phyloP scores from a whole-genome alignment of 495 filamentous ascomycete genomes.

The Margaritispora aquatica region DNA sequence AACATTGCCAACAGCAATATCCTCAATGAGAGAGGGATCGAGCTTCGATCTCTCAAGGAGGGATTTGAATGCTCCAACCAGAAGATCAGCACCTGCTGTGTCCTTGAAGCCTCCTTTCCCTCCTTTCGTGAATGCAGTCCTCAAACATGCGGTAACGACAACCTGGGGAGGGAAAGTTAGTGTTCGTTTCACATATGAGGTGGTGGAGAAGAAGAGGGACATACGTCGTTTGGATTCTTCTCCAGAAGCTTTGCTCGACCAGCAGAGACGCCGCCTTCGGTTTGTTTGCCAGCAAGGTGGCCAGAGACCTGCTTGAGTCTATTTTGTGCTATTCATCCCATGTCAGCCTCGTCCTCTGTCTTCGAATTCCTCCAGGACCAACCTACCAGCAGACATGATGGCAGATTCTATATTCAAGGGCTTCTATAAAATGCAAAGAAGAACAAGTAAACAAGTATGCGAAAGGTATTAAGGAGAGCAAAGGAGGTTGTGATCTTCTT shows the following conservation, averaged over 20 bases:
- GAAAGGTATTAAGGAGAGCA: not conserved
- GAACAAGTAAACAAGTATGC: not conserved
- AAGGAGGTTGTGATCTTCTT: too few relatives aligned
- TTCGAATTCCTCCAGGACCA: not conserved
- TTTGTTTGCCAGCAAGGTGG: slow-evolving; percentile 19
- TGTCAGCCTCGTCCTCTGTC: not conserved
- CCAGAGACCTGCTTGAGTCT: slow-evolving; percentile 25
- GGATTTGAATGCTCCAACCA: slow-evolving; percentile 68
- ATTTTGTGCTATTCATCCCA: slow-evolving; percentile 15
- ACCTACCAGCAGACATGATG: slow-evolving; percentile 22
- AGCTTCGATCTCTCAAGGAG: slow-evolving; percentile 80
- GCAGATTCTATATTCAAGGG: not conserved
- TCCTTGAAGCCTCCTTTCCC: slow-evolving; percentile 95
- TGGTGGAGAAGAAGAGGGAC: not conserved
- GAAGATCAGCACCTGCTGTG: slow-evolving; percentile 77
- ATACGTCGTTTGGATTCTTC: slow-evolving; percentile 27
- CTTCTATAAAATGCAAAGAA: not conserved
- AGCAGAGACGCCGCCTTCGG: not conserved
- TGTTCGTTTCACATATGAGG: not conserved
- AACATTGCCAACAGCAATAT: slow-evolving; percentile 88
- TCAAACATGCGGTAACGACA: slow-evolving; percentile 88
- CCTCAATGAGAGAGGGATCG: slow-evolving; percentile 78
- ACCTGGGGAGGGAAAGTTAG: slow-evolving; percentile 42
- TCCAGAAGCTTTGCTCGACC: slow-evolving; percentile 20
- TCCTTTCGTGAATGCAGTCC: slow-evolving; percentile 86